These are phyloP conservation scores for Penicillium sp. DNA, from an alignment of 2,329 filamentous ascomycete genomes.

Conservation along the genomic window DNA sequence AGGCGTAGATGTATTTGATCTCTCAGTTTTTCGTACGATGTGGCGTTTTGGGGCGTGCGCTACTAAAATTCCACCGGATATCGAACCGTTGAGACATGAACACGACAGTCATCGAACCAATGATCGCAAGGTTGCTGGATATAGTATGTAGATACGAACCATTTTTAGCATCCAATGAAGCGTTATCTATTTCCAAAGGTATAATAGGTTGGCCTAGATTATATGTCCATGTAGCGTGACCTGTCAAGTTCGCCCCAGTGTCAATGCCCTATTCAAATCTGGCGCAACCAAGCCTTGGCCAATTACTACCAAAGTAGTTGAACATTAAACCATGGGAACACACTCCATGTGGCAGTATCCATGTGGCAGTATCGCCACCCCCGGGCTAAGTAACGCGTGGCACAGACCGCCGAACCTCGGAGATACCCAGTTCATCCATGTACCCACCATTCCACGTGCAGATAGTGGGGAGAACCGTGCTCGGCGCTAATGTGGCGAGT, in stretches of 20 bases:
- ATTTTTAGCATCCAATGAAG: no score
- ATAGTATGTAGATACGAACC: no score
- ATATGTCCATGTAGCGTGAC: background rate
- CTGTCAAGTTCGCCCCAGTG: background rate
- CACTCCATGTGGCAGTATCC: background rate
- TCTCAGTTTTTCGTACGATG: no score
- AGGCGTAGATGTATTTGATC: background rate
- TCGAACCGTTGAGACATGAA: no score
- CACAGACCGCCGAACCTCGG: no score
- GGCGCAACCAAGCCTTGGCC: background rate
- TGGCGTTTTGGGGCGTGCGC: no score
- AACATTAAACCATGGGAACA: background rate
- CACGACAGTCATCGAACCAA: no score
- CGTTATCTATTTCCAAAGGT: no score
- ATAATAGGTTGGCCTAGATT: background rate
- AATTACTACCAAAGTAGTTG: background rate
- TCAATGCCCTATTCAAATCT: background rate
- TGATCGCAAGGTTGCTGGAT: no score
- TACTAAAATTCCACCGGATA: no score
- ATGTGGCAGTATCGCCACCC: background rate
- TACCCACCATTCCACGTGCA: background rate
- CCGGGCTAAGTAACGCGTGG: no score
- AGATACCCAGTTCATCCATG: no score
- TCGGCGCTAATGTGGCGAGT: background rate
- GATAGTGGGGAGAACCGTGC: background rate